Percentiles rank a stretch among this genome's conserved stretches.
Evolutionary conservation across 23 red algal species (phyloP).

Genomic region (Agarophyton chilense): DNA sequence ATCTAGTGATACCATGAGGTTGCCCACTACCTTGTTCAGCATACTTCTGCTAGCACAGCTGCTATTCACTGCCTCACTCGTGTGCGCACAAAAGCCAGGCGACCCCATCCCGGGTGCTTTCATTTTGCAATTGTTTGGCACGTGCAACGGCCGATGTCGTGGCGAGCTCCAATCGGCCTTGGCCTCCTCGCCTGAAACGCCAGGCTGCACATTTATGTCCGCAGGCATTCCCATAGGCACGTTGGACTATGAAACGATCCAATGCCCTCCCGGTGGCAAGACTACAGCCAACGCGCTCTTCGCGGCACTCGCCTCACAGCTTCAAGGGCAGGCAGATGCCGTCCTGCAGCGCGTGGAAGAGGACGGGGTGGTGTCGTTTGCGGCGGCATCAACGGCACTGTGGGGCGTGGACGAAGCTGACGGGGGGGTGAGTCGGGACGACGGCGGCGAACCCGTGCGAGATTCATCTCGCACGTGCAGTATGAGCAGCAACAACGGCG

Average conservation of each 20-base stretch:
- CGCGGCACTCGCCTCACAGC: not conserved
- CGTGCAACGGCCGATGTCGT: not conserved
- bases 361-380: not conserved
- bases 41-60: no score
- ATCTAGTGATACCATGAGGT: no score
- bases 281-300: not conserved
- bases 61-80: no score
- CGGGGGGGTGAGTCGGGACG: not conserved
- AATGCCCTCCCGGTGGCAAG: not conserved
- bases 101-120: not conserved
- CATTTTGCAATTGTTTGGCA: not conserved
- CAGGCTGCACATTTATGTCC: not conserved
- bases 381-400: not conserved
- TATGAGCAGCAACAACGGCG: conserved; percentile 21
- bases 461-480: not conserved
- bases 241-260: not conserved
- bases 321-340: not conserved
- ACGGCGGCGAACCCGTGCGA: not conserved
- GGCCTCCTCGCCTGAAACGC: not conserved
- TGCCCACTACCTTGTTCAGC: no score
- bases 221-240: not conserved
- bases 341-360: not conserved
- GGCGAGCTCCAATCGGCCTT: not conserved
- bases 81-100: no score
- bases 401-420: not conserved